Conservation (phyloP, 2,329 filamentous ascomycete genomes). For the Teratosphaeria zuluensis region DNA sequence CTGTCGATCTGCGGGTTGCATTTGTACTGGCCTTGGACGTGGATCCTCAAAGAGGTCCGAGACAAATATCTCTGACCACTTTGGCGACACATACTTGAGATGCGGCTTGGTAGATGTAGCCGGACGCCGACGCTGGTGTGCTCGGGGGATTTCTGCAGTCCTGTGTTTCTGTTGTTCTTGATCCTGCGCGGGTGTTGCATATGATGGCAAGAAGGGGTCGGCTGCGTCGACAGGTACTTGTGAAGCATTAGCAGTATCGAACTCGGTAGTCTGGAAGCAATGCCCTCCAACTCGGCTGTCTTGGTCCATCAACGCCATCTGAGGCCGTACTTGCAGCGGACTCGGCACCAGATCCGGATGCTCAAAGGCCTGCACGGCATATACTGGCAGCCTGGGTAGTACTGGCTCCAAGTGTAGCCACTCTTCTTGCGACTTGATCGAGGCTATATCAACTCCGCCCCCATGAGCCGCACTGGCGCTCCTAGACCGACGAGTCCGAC, state of each 20-base stretch:
- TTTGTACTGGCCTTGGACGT: no score
- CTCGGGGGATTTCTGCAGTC: no score
- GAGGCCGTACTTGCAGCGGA: no score
- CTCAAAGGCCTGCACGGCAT: background rate
- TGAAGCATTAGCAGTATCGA: background rate
- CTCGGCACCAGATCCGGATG: background rate
- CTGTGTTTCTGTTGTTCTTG: background rate
- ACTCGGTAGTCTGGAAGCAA: background rate
- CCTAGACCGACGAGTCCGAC: background rate
- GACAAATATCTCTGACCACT: no score
- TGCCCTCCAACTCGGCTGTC: background rate
- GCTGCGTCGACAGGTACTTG: background rate
- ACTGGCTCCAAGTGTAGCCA: background rate
- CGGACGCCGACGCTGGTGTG: no score
- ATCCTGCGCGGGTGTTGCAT: background rate
- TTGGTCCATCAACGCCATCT: background rate
- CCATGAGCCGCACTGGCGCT: background rate
- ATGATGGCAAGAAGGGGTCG: background rate
- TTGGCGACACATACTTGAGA: no score
- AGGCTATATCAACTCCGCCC: background rate
- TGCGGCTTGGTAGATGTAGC: no score
- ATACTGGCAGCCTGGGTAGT: background rate
- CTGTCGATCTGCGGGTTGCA: no score
- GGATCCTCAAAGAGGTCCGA: no score
- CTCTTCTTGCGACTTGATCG: background rate